Conservation (phyloP, 2,329 filamentous ascomycete genomes). For the Seiridium cupressi region DNA sequence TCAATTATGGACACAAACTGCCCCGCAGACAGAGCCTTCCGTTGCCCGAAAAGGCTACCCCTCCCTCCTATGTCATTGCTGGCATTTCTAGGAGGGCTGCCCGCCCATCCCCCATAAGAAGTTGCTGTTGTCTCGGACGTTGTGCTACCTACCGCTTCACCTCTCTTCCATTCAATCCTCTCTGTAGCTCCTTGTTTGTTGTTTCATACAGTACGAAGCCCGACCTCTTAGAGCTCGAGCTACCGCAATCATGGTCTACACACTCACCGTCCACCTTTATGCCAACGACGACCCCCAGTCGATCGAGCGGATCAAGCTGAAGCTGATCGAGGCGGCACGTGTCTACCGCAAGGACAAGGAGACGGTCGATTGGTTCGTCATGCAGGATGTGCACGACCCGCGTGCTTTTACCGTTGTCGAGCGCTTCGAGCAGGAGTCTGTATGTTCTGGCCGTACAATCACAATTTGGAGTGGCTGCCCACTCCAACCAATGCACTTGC, state of each 20-base stretch:
- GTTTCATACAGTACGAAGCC: background rate
- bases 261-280: conserved; percentile 67
- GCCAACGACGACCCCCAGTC: conserved; percentile 64
- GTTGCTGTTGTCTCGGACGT: background rate
- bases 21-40: background rate
- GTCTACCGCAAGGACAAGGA: conserved; percentile 72
- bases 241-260: conserved; percentile 59
- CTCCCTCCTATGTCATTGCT: background rate
- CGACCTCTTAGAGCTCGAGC: background rate
- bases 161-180: too few relatives aligned
- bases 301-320: conserved; percentile 66
- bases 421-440: conserved; percentile 65
- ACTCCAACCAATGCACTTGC: too few relatives aligned
- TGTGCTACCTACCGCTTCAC: background rate
- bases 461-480: too few relatives aligned
- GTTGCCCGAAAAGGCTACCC: background rate
- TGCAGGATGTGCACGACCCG: conserved; percentile 69
- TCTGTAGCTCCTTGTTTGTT: background rate
- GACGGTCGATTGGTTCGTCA: conserved; percentile 71
- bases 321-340: conserved; percentile 72
- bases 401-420: conserved; percentile 75
- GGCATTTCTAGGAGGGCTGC: background rate
- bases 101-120: background rate
- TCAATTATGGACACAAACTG: background rate
- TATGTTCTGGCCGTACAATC: conserved; percentile 30